phyloP scores from a whole-genome alignment of 768 basidiomycete species.

The Hydnomerulius pinastri region DNA sequence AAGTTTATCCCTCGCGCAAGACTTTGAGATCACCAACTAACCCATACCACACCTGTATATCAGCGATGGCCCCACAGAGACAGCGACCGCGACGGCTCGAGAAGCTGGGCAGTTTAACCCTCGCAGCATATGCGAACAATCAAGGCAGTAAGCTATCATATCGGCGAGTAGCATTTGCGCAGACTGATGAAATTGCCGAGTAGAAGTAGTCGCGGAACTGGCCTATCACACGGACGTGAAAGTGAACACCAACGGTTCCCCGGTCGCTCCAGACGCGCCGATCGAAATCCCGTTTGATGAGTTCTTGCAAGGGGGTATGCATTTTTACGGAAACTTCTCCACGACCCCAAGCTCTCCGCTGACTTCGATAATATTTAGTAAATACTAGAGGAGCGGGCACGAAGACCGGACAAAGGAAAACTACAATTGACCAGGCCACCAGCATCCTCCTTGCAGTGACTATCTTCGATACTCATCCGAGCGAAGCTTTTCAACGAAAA shows the following conservation, averaged over 20 bases:
- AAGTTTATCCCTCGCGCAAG: too few relatives aligned
- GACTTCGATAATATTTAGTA: constrained; percentile 10
- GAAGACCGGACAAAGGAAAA: constrained; percentile 18
- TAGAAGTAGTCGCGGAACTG: constrained; percentile 29
- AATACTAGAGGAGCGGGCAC: constrained; percentile 26
- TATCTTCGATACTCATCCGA: background rate
- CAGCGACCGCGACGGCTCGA: constrained; percentile 14
- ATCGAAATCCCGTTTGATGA: constrained; percentile 28
- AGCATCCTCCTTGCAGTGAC: constrained; percentile 25
- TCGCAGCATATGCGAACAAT: constrained; percentile 23
- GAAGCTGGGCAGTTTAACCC: constrained; percentile 24
- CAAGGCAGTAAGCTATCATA: constrained; percentile 22
- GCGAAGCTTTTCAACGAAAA: background rate
- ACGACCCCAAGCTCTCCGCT: background rate
- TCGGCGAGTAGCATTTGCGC: background rate
- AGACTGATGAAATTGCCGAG: background rate
- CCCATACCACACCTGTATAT: too few relatives aligned
- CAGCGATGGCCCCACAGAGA: too few relatives aligned
- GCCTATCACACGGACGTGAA: constrained; percentile 23
- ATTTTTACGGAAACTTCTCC: background rate
- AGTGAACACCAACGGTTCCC: background rate
- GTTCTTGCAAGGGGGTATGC: constrained; percentile 28
- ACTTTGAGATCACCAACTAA: too few relatives aligned
- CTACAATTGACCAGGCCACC: constrained; percentile 24
- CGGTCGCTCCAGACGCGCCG: constrained; percentile 5